These are phyloP conservation scores for Vanilla planifolia DNA, from an alignment of 106 monocot species.

Conservation along the genomic window DNA sequence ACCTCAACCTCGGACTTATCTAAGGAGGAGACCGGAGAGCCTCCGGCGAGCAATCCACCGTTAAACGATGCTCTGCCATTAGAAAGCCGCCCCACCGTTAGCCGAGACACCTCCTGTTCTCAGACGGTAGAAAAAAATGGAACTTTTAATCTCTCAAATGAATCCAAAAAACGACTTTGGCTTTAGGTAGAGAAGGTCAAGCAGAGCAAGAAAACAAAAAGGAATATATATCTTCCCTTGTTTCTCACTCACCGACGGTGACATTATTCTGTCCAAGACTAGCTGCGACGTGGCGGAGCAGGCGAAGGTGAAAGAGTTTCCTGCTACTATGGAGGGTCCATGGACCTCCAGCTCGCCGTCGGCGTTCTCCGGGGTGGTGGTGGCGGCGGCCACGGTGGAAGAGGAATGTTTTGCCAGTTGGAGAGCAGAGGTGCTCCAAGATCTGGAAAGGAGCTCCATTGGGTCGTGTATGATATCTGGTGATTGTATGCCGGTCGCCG, in stretches of 20 bases:
- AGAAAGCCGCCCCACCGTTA: conserved; percentile 77
- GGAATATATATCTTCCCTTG: neutral
- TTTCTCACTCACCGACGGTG: conserved; percentile 61
- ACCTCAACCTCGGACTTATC: conserved; percentile 67
- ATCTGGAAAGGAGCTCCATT: conserved; percentile 85
- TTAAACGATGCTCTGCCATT: conserved; percentile 94
- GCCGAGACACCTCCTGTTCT: conserved; percentile 70
- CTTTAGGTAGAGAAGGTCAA: no score
- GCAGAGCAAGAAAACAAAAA: no score
- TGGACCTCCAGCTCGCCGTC: conserved; percentile 16
- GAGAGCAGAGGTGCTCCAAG: conserved; percentile 54
- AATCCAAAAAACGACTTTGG: no score
- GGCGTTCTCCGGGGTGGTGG: conserved; percentile 33
- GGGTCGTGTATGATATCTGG: conserved; percentile 23
- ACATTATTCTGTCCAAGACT: conserved; percentile 86
- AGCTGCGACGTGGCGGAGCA: conserved; percentile 83
- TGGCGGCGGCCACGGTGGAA: neutral
- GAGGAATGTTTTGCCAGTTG: conserved; percentile 20
- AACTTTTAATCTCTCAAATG: neutral
- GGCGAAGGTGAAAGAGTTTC: conserved; percentile 72
- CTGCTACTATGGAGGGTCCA: neutral
- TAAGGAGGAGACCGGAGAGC: conserved; percentile 86
- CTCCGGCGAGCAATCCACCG: conserved; percentile 78
- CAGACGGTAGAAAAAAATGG: neutral
- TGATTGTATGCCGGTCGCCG: neutral